Evolutionary conservation across 1,284 basidiomycete genomes (phyloP), one percentile per base, ranked within the genome.

Genomic region (Malassezia sp.): DNA sequence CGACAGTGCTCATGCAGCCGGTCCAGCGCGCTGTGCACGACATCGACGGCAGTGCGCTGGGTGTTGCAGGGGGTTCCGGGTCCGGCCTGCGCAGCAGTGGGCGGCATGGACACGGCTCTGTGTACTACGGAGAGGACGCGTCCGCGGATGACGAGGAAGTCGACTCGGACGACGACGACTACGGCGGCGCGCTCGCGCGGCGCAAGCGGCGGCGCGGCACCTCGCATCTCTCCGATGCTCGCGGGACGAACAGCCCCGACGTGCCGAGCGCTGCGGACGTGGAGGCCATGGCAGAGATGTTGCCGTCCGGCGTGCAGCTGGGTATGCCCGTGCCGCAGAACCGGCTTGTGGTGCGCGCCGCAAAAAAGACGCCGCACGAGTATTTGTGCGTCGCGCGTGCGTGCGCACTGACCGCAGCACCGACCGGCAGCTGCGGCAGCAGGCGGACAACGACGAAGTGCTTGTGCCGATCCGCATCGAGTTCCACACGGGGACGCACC

Each of bases 401-500:
- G n/a, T n/a, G n/a, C n/a, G n/a, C n/a, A n/a, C n/a, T n/a, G n/a
- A n/a, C n/a, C n/a, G n/a, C n/a, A n/a, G n/a, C n/a, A n/a, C n/a
- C n/a, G n/a, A 67, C 15, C 48, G 54, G 17, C 64, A 69, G 27
- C 52, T 66, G 15, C 45, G 42, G 17, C 53, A 56, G 20, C 58
- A 61, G 33, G 61, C 64, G 10, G 45, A 50, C 3, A 41, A 52
- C 52, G 77, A 79, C 20, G 78, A 83, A 4, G 75, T 82, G 2
- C 78, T 91, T 21, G 80, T 96, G 4, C 91, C 91, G 8, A 86
- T 97, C 54, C 83, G 85, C 37, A 83, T 97, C 49, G 90, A 96
- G 63, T 81, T 95, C 58, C 89, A 96, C 67, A 89, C 89, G 4
- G 84, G 88, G 7, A 83, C 82, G 0, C 84, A 87, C 64, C 78